Evolutionary conservation across 106 monocot genomes (phyloP).

Genomic region (Allium fistulosum): DNA sequence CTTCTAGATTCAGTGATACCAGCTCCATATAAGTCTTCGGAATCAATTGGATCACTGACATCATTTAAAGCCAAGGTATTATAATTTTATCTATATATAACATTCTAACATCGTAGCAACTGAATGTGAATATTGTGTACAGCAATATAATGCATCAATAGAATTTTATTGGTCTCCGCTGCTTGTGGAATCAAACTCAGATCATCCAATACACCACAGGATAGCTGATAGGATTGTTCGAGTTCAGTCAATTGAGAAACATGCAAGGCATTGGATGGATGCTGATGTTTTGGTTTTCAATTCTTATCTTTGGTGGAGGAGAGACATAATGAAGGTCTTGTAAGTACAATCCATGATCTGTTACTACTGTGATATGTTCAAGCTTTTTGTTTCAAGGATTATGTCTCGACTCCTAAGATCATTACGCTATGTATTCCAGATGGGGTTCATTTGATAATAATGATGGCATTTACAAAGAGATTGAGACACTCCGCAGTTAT

Average conservation of each 20-base stretch:
- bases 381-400: not conserved
- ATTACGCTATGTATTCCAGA: constrained; percentile 6
- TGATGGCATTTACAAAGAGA: constrained; percentile 43
- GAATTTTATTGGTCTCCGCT: constrained; percentile 50
- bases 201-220: constrained; percentile 44
- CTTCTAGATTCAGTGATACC: constrained; percentile 48
- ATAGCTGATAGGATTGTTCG: constrained; percentile 37
- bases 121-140: not conserved
- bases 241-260: constrained; percentile 42
- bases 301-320: constrained; percentile 66
- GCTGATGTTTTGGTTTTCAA: constrained; percentile 48
- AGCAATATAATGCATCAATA: constrained; percentile 52
- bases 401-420: not conserved
- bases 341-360: constrained; percentile 21
- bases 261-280: constrained; percentile 44
- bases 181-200: constrained; percentile 53
- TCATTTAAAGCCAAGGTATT: constrained; percentile 59
- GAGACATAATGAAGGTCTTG: constrained; percentile 54
- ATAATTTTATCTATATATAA: not conserved
- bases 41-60: constrained; percentile 43
- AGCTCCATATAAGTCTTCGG: constrained; percentile 26
- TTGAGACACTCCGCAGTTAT: constrained; percentile 29
- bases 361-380: not conserved
- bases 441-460: constrained; percentile 65
- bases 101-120: not conserved